A percentile compares a stretch with the other conserved stretches of the same genome.
phyloP scores from a whole-genome alignment of 495 filamentous ascomycete genomes.

The Tuber indicum region DNA sequence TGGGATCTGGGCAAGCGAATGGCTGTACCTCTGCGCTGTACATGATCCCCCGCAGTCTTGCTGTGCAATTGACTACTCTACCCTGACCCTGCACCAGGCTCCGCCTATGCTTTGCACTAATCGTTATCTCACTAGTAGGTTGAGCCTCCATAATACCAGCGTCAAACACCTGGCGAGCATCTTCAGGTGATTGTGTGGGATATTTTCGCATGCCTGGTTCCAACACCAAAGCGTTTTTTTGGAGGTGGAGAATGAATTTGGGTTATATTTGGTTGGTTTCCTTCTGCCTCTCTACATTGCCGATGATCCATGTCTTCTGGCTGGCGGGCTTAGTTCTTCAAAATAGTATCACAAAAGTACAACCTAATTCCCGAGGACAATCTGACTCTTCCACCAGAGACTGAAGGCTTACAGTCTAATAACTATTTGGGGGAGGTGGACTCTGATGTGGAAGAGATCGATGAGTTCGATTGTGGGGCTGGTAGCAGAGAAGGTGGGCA shows the following conservation, averaged over 20 bases:
- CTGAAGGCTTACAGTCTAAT: conserved; percentile 62
- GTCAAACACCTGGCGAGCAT: conserved; percentile 87
- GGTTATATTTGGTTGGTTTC: conserved; percentile 60
- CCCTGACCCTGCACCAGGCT: conserved; percentile 95
- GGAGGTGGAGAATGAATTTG: conserved; percentile 81
- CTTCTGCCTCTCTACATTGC: neutral
- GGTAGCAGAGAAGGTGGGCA: conserved; percentile 19
- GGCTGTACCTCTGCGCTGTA: conserved; percentile 97
- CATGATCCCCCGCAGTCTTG: conserved; percentile 91
- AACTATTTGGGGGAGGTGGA: conserved; percentile 31
- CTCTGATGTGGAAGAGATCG: conserved; percentile 33
- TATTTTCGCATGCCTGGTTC: conserved; percentile 98
- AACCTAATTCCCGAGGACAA: conserved; percentile 83
- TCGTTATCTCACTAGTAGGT: conserved; percentile 84
- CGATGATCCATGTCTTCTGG: neutral
- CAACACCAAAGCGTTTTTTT: conserved; percentile 93
- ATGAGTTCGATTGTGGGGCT: conserved; percentile 37
- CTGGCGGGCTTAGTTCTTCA: conserved; percentile 58
- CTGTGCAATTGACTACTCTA: conserved; percentile 98
- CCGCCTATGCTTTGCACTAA: conserved; percentile 80
- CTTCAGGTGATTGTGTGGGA: conserved; percentile 85
- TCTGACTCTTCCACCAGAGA: conserved; percentile 88
- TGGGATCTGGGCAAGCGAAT: conserved; percentile 97
- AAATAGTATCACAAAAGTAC: conserved; percentile 89
- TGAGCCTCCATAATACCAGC: conserved; percentile 60